Evolutionary conservation across 2,329 filamentous ascomycete species (phyloP).

Genomic region (Cytospora schulzeri): DNA sequence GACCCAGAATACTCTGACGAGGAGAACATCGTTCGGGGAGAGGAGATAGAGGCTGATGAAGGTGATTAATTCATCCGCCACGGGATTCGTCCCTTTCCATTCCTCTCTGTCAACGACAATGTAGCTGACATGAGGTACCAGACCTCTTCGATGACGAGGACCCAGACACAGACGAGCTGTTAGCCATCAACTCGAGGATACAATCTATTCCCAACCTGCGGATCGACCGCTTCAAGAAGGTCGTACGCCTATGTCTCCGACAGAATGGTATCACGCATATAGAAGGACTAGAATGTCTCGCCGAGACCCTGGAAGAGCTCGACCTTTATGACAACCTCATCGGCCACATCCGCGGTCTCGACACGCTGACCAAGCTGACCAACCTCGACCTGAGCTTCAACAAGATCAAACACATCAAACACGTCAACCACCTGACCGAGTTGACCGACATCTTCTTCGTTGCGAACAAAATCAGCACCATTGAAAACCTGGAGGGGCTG

Average conservation of each 20-base stretch:
- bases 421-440: constrained; percentile 74
- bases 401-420: constrained; percentile 98
- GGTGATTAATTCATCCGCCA: constrained; percentile 47
- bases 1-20: constrained; percentile 84
- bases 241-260: constrained; percentile 80
- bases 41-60: constrained; percentile 81
- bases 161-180: constrained; percentile 72
- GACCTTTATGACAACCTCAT: constrained; percentile 98
- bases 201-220: constrained; percentile 73
- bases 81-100: background rate
- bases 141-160: constrained; percentile 65
- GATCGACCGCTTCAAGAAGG: constrained; percentile 80
- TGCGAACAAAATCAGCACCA: constrained; percentile 87
- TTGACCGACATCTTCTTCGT: constrained; percentile 88
- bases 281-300: constrained; percentile 69
- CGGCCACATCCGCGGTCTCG: constrained; percentile 80
- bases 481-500: constrained; percentile 80
- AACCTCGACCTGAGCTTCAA: constrained; percentile 94
- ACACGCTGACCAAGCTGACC: constrained; percentile 73
- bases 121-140: constrained; percentile 35
- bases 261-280: constrained; percentile 88
- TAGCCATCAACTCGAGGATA: constrained; percentile 86
- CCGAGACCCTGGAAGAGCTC: constrained; percentile 73
- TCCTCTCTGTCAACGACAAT: no score
- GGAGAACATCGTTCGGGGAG: constrained; percentile 67